Base-by-base conservation (phyloP, 768 basidiomycete species). In the Xerocomellus dryophilus region DNA sequence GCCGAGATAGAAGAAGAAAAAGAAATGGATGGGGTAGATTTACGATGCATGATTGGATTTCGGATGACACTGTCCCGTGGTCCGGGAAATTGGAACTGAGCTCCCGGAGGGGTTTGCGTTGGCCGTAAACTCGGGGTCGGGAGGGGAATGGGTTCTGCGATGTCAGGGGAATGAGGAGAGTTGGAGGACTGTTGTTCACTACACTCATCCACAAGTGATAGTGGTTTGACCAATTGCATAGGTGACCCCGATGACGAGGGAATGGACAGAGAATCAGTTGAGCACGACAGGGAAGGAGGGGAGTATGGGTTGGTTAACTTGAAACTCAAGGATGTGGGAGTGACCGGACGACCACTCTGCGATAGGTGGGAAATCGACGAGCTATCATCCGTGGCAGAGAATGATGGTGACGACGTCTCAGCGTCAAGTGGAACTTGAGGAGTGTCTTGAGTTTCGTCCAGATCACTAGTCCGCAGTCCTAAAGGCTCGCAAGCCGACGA, bases 261-360 rank as follows among this genome's bases (percentile, higher is more conserved):
- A 12, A 83, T 79, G 10, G 76, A 76, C 45, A 86, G 63, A 2
- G 86, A 87, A 55, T 86, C 85, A 0, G 78, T 76, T 5, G 82
- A 84, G 6, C 81, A 80, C 6, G 82, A 79, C 8, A 84, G 70
- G 11, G 76, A 79, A 8, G 82, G 81, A 40, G 78, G 74, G n/a
- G 62, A 63, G 45, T 57, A 61, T 32, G 61, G 57, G 49, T 61
- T 62, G 34, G 53, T 60, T 43, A 73, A 41, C 47, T 58, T 67
- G 63, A 63, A 60, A 39, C 63, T 65, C 60, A 64, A 61, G 25
- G 59, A 70, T 15, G 69, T 70, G 4, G 73, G 73, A n/a, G 72
- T 74, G 15, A 71, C 56, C 7, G 73, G 67, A 39, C 71, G 71
- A 9, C 65, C 65, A 23, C 48, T 50, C 39, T 59, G 64, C 2